phyloP scores from a whole-genome alignment of 768 basidiomycete species.

The Multifurca ochricompacta region DNA sequence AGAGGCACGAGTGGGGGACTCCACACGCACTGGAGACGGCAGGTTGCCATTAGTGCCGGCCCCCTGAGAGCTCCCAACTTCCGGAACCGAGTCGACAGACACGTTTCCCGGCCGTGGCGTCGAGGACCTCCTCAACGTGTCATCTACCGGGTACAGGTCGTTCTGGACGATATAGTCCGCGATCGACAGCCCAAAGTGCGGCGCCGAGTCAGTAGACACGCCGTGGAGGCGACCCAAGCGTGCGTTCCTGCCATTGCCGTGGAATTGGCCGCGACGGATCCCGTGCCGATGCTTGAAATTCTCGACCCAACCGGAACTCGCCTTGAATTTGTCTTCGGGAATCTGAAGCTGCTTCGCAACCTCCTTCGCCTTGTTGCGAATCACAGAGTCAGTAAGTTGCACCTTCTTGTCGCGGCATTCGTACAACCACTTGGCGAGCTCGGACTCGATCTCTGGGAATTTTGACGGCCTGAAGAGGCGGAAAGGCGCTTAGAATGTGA shows the following conservation, averaged over 20 bases:
- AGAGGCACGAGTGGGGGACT: conserved; percentile 3
- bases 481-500: conserved; percentile 14
- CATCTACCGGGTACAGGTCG: conserved; percentile 14
- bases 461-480: conserved; percentile 54
- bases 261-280: conserved; percentile 61
- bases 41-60: conserved; percentile 12
- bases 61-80: conserved; percentile 9
- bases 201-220: conserved; percentile 3
- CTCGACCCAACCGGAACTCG: conserved; percentile 88
- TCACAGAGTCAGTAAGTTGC: conserved; percentile 56
- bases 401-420: conserved; percentile 41
- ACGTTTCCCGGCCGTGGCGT: conserved; percentile 17
- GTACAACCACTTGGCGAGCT: conserved; percentile 53
- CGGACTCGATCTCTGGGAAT: conserved; percentile 68
- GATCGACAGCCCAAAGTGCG: conserved; percentile 17
- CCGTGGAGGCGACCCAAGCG: conserved; percentile 13
- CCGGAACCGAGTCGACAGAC: conserved; percentile 5
- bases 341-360: conserved; percentile 51
- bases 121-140: conserved; percentile 18
- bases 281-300: conserved; percentile 82
- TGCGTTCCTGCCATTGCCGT: conserved; percentile 31
- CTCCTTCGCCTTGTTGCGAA: conserved; percentile 60
- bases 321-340: conserved; percentile 73
- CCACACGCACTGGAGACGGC: conserved; percentile 10
- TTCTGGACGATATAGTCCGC: conserved; percentile 16